Base-by-base conservation (phyloP, 345 rosid genomes). In the thale cress (Arabidopsis thaliana) region DNA sequence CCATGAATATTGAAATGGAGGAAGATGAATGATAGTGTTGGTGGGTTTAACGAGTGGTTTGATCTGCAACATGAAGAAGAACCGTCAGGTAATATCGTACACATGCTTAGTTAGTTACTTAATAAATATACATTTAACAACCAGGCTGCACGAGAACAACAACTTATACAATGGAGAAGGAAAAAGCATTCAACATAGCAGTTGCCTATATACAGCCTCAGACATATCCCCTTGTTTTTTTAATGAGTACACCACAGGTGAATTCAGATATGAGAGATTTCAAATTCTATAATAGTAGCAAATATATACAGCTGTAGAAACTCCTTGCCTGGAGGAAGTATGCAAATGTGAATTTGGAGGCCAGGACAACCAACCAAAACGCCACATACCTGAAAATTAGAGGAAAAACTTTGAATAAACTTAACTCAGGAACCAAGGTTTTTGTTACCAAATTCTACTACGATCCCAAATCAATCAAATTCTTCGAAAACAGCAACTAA, bases 281-380 rank as follows among this genome's bases (percentile, higher is more conserved):
- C 32, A 28, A 3, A 60, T n/a, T 49, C 50, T 48, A 48, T 60
- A 60, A 36, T 34, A 36, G 28, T 62, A 69, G 51, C 74, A 40
- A 64, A 51, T 14, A 30, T 38, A 34, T 33, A 59, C 38, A 52
- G 50, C 59, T 65, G 57, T 44, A 41, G 58, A 37, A 78, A 41
- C 41, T 72, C 59, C 96, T 90, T 89, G 78, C 99, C 97, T 95
- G 98, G 82, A 95, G 97, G 85, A 95, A 95, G 85, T 95, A 95
- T 10, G 99, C 87, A 80, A 95, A 95, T 56, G 87, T 81, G 78
- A 92, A 95, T 82, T 92, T 95, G 91, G 96, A 84, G 20, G 62
- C 83, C 76, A 92, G 84, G 80, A 95, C 85, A 77, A 95, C 83
- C 90, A 90, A 65, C 99, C 99, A 95, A 85, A 77, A 95, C n/a